Conservation (phyloP, 2,329 filamentous ascomycete genomes). For the Coniochaeta prunicola region DNA sequence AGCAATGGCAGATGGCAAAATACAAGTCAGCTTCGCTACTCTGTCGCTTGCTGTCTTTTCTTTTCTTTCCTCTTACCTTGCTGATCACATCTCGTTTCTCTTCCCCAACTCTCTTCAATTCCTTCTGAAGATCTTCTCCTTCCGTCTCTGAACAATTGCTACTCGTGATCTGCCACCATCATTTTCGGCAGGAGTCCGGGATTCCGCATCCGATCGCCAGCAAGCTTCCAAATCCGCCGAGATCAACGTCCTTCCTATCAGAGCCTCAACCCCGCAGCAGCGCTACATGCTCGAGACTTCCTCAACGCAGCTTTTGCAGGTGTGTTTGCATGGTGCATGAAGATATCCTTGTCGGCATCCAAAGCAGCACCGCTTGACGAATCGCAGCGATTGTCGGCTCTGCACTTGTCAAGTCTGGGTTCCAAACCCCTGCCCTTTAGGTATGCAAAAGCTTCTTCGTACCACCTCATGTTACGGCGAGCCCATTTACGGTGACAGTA, state of each 20-base stretch:
- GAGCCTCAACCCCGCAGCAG: background rate
- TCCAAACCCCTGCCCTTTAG: background rate
- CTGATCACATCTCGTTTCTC: background rate
- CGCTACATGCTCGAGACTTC: background rate
- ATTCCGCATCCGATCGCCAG: background rate
- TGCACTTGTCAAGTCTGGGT: background rate
- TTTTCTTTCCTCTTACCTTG: background rate
- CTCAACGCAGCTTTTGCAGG: background rate
- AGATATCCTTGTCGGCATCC: background rate
- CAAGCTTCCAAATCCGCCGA: background rate
- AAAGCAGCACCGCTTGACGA: background rate
- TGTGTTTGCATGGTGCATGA: slow-evolving; percentile 1
- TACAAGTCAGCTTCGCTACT: background rate
- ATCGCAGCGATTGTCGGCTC: background rate
- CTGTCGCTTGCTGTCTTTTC: background rate
- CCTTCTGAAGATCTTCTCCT: background rate
- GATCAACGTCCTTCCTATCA: background rate
- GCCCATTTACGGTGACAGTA: background rate
- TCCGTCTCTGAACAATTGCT: background rate
- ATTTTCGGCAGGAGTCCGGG: background rate
- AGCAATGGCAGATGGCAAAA: background rate
- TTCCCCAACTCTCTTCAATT: background rate
- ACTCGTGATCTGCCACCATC: background rate
- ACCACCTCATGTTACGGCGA: background rate
- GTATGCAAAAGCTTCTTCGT: background rate